phyloP scores from a whole-genome alignment of 495 filamentous ascomycete genomes.

The Mytilinidion resinicola region DNA sequence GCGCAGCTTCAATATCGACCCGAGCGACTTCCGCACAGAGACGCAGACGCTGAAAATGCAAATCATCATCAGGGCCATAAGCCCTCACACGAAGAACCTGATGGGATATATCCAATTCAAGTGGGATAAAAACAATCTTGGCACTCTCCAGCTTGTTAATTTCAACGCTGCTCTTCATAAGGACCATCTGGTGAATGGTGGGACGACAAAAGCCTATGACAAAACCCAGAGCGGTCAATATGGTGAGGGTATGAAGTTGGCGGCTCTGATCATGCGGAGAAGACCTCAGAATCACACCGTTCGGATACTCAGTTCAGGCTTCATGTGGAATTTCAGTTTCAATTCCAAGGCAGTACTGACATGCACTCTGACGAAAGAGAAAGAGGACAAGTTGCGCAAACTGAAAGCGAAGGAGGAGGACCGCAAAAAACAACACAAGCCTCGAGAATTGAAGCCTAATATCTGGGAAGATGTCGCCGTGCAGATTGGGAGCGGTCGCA shows the following conservation, averaged over 20 bases:
- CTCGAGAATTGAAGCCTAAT: neutral
- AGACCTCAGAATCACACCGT: conserved; percentile 5
- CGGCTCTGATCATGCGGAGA: conserved; percentile 6
- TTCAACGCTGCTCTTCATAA: conserved; percentile 1
- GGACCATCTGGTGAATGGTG: neutral
- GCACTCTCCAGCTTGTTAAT: conserved; percentile 1
- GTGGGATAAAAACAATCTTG: neutral
- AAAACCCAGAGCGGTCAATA: conserved; percentile 1
- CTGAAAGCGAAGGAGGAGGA: neutral
- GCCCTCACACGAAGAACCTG: too few species aligned
- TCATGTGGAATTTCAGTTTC: conserved; percentile 4
- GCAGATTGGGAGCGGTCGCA: neutral
- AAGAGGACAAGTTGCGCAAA: neutral
- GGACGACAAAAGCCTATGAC: conserved; percentile 4
- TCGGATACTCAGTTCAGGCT: neutral
- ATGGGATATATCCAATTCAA: neutral
- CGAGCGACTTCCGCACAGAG: neutral
- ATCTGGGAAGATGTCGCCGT: conserved; percentile 3
- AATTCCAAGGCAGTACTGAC: neutral
- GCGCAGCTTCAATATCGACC: neutral
- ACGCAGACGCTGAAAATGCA: neutral
- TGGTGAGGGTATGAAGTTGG: conserved; percentile 11
- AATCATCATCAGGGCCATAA: neutral
- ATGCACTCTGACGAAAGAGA: neutral
- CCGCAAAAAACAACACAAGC: neutral